Percentiles rank a stretch among this genome's conserved stretches.
Conservation (phyloP, 306 rosid species). For the Aeschynomene evenia region DNA sequence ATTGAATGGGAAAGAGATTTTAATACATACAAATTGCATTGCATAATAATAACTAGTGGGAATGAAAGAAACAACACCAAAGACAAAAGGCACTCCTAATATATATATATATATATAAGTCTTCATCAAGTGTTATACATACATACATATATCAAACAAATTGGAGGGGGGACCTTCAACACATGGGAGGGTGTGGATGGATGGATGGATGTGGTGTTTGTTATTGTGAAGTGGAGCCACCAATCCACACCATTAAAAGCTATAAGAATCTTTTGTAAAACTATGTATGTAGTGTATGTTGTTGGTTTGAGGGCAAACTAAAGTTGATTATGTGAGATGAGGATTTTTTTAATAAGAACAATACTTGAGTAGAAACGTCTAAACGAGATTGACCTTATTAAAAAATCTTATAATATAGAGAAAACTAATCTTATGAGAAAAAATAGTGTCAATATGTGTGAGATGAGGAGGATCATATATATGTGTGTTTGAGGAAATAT, state of each 20-base stretch:
- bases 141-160: constrained; percentile 73
- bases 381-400: too few species aligned
- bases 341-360: background rate
- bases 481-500: too few species aligned
- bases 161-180: constrained; percentile 81
- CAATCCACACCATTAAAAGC: constrained; percentile 37
- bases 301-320: constrained; percentile 27
- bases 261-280: constrained; percentile 52
- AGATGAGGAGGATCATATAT: too few species aligned
- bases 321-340: background rate
- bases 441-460: too few species aligned
- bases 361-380: background rate
- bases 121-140: constrained; percentile 34
- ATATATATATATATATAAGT: too few species aligned
- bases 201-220: too few species aligned
- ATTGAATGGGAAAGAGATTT: constrained; percentile 30
- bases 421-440: too few species aligned
- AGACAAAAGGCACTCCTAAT: constrained; percentile 62
- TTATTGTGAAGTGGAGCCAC: constrained; percentile 59
- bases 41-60: constrained; percentile 28
- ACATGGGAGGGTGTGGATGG: constrained; percentile 89
- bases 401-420: too few species aligned
- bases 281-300: background rate
- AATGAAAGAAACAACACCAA: constrained; percentile 75
- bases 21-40: constrained; percentile 13